Evolutionary conservation across 306 rosid species (phyloP).

Genomic region (Malus orientalis): DNA sequence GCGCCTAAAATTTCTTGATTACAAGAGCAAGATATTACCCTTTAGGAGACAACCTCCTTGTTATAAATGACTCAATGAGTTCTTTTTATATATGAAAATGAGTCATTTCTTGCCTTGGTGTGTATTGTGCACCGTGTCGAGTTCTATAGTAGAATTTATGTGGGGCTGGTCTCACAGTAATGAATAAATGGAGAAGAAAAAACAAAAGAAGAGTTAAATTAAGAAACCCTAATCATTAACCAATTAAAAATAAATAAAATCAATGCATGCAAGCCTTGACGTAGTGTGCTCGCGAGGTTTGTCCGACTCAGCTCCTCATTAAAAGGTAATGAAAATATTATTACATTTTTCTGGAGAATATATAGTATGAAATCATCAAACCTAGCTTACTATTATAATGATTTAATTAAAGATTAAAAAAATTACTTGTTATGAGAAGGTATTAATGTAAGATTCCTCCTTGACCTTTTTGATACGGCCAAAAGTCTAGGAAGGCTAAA

Average conservation of each 20-base stretch:
- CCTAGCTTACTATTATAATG: neutral
- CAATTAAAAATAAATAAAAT: no score
- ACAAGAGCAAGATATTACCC: neutral
- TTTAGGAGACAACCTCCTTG: neutral
- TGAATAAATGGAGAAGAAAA: no score
- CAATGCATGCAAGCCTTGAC: neutral
- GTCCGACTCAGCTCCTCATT: neutral
- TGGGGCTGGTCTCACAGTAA: neutral
- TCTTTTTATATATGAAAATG: no score
- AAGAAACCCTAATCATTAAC: no score
- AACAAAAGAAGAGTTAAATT: no score
- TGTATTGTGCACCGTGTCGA: neutral
- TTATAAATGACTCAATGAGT: no score
- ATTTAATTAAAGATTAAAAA: neutral
- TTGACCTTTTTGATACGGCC: conserved; percentile 17
- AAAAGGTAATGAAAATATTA: neutral
- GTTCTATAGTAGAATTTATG: neutral
- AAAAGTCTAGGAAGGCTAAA: conserved; percentile 18
- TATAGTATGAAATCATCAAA: neutral
- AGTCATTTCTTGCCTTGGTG: neutral
- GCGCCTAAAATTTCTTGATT: neutral
- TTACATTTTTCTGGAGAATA: neutral
- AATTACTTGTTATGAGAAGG: neutral
- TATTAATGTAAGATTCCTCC: conserved; percentile 39
- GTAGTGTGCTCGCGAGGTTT: neutral